Evolutionary conservation across 1,284 basidiomycete species (phyloP), one percentile per base, ranked within the genome.

Genomic region (Cryptococcus maquisensis): DNA sequence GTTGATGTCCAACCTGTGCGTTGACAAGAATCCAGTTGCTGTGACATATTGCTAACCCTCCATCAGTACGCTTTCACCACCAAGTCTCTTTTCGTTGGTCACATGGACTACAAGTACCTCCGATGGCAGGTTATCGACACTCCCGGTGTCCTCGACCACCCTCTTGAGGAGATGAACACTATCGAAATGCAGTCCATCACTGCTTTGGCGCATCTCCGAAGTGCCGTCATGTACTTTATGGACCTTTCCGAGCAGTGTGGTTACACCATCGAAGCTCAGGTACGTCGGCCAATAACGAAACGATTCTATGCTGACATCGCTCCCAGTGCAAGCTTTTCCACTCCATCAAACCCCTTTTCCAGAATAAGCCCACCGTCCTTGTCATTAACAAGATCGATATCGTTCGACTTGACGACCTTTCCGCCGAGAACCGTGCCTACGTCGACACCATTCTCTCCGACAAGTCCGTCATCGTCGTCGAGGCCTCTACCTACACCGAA

Each of bases 141-240:
- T 39, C 91, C 92, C 12, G 92, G 92, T 59, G 86, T 95, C 56
- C 81, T 95, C 51, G 75, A 76, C 55, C 91, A 95, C 74, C 93
- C 93, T 2, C 81, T 97, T 42, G 93, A 97, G 76, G 93, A 97
- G 58, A 96, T 97, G 94, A 96, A 96, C 81, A 96, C 93, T 57
- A 97, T 97, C 65, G 94, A 97, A 79, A 97, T 97, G 92, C 93
- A 97, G 80, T 93, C 89, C 67, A 94, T 97, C 75, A 97, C 92
- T 39, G 94, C 93, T 8, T 81, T 97, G 60, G 93, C 93, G 3
- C 94, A 97, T 77, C 78, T 97, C 43, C 90, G 94, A 76, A 85
- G 86, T 61, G 93, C 90, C 66, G 82, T 96, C 13, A 78, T 97
- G 68, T 97, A 96, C 79, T 97, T 97, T 73, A 95, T 97, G 90